Conservation (phyloP, 2,329 filamentous ascomycete genomes). For the Arthrobotrys sphaeroides region DNA sequence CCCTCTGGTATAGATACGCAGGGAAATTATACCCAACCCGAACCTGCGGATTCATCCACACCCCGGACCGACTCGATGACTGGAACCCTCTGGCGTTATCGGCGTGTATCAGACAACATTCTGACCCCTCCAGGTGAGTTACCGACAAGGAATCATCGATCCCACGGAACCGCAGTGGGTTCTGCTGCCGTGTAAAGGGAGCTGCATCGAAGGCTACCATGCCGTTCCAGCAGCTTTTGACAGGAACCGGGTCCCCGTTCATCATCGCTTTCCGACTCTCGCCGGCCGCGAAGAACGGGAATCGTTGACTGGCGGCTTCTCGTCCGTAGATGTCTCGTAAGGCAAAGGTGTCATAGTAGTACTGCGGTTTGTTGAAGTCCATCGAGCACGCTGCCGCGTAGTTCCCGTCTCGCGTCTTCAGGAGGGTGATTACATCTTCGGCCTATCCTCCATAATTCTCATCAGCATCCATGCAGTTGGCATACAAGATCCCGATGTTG, state of each 20-base stretch:
- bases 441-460: slow-evolving; percentile 61
- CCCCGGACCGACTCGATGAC: slow-evolving; percentile 63
- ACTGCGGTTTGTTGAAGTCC: slow-evolving; percentile 68
- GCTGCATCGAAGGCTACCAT: slow-evolving; percentile 68
- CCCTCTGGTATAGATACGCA: slow-evolving; percentile 65
- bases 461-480: not conserved
- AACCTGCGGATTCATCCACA: slow-evolving; percentile 76
- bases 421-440: slow-evolving; percentile 67
- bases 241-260: slow-evolving; percentile 67
- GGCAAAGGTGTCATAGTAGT: slow-evolving; percentile 72
- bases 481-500: not conserved
- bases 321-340: slow-evolving; percentile 67
- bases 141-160: slow-evolving; percentile 71
- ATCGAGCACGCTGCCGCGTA: slow-evolving; percentile 72
- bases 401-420: slow-evolving; percentile 68
- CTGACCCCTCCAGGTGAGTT: slow-evolving; percentile 76
- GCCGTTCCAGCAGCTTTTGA: slow-evolving; percentile 76
- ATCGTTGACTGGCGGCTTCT: slow-evolving; percentile 67
- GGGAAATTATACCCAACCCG: slow-evolving; percentile 71
- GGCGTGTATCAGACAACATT: slow-evolving; percentile 80
- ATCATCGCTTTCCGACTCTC: slow-evolving; percentile 68
- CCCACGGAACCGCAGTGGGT: slow-evolving; percentile 70
- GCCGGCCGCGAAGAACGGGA: slow-evolving; percentile 69
- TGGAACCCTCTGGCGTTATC: slow-evolving; percentile 69
- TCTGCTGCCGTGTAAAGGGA: slow-evolving; percentile 65